Conservation (phyloP, 208 protist genomes). For the Acanthamoeba culbertsoni region DNA sequence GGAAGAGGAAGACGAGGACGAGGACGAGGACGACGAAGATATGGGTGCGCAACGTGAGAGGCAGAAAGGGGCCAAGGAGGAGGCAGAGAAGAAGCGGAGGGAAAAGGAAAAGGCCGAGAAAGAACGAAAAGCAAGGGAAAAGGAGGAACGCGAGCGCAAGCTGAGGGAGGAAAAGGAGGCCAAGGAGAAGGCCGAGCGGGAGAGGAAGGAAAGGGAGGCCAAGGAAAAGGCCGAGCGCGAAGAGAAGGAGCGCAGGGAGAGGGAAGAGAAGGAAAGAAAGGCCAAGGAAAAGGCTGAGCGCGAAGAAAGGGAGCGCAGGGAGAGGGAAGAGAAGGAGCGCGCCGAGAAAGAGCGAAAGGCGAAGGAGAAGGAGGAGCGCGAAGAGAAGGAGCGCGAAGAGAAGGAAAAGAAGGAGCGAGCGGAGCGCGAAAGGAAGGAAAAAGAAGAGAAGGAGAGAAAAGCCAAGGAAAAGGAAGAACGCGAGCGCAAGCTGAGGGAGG, state of each 20-base stretch:
- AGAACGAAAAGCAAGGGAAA: neutral
- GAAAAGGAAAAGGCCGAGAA: neutral
- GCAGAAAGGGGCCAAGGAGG: neutral
- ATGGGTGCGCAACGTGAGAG: neutral
- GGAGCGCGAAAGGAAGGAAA: neutral
- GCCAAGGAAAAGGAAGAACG: neutral
- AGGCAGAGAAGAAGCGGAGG: neutral
- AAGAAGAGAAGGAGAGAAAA: neutral
- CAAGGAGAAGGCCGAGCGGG: neutral
- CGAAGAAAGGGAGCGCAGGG: neutral
- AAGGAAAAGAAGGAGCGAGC: neutral
- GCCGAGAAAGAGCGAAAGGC: neutral
- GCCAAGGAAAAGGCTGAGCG: neutral
- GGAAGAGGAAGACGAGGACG: too few relatives aligned
- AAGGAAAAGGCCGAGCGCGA: neutral
- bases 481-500: neutral
- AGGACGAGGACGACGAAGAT: neutral
- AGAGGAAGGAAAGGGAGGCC: neutral
- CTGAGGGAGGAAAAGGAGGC: neutral
- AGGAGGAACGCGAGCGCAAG: neutral
- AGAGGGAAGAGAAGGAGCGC: neutral
- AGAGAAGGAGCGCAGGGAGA: neutral
- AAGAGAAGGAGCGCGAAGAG: neutral
- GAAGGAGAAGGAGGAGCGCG: neutral
- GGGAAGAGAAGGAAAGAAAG: neutral